Evolutionary conservation across 352 stramenopile genomes (phyloP), one percentile per base, ranked within the genome.

Genomic region (Pythium rishiriense): DNA sequence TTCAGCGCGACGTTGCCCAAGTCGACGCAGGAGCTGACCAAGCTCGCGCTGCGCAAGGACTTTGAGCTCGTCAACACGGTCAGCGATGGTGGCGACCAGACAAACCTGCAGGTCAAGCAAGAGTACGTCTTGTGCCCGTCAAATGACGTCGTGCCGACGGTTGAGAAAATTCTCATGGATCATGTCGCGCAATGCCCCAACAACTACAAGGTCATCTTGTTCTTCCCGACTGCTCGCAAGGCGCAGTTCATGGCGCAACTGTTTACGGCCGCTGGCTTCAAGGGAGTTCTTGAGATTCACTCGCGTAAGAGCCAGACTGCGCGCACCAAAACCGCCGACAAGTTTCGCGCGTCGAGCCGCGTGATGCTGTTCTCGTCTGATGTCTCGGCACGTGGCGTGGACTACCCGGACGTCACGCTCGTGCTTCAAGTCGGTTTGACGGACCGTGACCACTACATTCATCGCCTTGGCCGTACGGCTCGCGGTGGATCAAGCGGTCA

Each of bases 171-270:
- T 15, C 75, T 98, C 29, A 48, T 79, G 10, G 75, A 86, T 26
- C 81, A 97, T 66, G 93, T 86, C 49, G 63, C 52, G 11, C 45
- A 47, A 33, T 75, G 79, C 50, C 65, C 72, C 10, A 52, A 63
- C 22, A 70, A 93, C 62, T 97, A 97, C 84, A 99, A 99, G 83
- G 79, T 98, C 22, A 93, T 99, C 51, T 83, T 98, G 17, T 99
- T 99, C 74, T 96, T 97, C 72, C 89, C 88, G 3, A 98, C 92
- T 10, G 91, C 90, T 21, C 84, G 91, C 26, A 75, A 93, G 8
- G 90, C 91, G 1, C 75, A 89, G 55, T 96, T 97, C 71, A 94
- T 93, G 76, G 85, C 91, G 14, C 81, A 97, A 63, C 83, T 99
- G 29, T 98, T 98, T 64, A 79, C 81, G 24, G 73, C 70, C 11